Percentiles rank a stretch among this genome's conserved stretches.
phyloP scores from a whole-genome alignment of 108 stramenopile genomes.

The Mayamaea pseudoterrestris region DNA sequence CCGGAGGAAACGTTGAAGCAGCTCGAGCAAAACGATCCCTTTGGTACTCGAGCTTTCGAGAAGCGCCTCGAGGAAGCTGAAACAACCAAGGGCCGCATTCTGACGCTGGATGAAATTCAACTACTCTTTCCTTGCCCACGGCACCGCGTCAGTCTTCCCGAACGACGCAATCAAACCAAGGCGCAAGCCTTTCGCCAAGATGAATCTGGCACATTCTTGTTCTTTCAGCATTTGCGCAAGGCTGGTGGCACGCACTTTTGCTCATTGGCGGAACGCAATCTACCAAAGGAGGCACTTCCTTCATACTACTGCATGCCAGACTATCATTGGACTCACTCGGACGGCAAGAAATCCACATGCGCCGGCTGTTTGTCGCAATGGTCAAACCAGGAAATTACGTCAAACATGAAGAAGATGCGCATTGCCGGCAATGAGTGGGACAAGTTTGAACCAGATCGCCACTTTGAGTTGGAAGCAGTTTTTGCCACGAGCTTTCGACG shows the following conservation, averaged over 20 bases:
- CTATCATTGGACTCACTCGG: slow-evolving; percentile 19
- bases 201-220: slow-evolving; percentile 25
- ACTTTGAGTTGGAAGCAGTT: slow-evolving; percentile 60
- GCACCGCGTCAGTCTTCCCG: slow-evolving; percentile 62
- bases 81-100: slow-evolving; percentile 19
- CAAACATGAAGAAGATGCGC: slow-evolving; percentile 32
- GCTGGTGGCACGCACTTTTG: slow-evolving; percentile 79
- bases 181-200: slow-evolving; percentile 41
- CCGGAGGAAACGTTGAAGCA: slow-evolving; percentile 28
- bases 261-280: slow-evolving; percentile 52
- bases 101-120: slow-evolving; percentile 30
- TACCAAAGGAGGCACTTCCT: slow-evolving; percentile 36
- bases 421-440: slow-evolving; percentile 81
- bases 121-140: slow-evolving; percentile 67
- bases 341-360: slow-evolving; percentile 20
- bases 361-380: slow-evolving; percentile 54
- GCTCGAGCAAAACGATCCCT: slow-evolving; percentile 50
- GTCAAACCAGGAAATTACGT: slow-evolving; percentile 43
- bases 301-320: slow-evolving; percentile 73
- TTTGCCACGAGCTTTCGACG: slow-evolving; percentile 74
- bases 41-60: slow-evolving; percentile 55
- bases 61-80: slow-evolving; percentile 32
- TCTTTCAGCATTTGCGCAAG: slow-evolving; percentile 75
- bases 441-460: slow-evolving; percentile 37
- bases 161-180: slow-evolving; percentile 38